These are phyloP conservation scores for Metarhizium rileyi DNA, from an alignment of 2,329 filamentous ascomycete genomes.

Conservation along the genomic window DNA sequence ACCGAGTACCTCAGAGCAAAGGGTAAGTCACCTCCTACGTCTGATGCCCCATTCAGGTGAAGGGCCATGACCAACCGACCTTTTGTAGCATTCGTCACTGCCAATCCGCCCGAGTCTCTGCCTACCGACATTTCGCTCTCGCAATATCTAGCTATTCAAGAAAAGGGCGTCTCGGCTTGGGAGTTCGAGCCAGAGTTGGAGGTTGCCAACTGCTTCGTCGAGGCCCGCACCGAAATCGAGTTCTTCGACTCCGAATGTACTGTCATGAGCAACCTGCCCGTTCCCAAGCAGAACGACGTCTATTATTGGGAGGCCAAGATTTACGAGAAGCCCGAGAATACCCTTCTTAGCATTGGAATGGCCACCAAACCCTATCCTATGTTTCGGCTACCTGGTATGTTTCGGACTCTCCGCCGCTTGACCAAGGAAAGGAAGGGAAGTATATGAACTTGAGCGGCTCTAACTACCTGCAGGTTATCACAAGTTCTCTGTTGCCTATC, in stretches of 20 bases:
- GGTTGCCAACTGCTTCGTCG: conserved; percentile 97
- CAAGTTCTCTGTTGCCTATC: conserved; percentile 85
- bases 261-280: conserved; percentile 90
- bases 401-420: no score
- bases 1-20: conserved; percentile 91
- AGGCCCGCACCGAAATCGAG: conserved; percentile 91
- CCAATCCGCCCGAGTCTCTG: conserved; percentile 87
- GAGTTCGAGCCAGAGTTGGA: conserved; percentile 99
- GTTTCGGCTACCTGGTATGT: conserved; percentile 82
- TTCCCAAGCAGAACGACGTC: conserved; percentile 97
- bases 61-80: conserved; percentile 6
- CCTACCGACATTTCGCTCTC: conserved; percentile 96
- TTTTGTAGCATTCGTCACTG: conserved; percentile 73
- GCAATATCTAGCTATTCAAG: conserved; percentile 95
- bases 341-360: conserved; percentile 82
- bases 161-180: conserved; percentile 99
- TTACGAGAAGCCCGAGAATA: conserved; percentile 90
- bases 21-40: conserved; percentile 46
- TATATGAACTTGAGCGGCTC: no score
- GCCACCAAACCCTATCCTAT: conserved; percentile 95
- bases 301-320: conserved; percentile 99
- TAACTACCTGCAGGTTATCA: conserved; percentile 56
- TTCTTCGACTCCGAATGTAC: conserved; percentile 98
- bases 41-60: background rate
- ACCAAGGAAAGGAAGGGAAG: no score